These are phyloP conservation scores for Cercospora sp. DNA, from an alignment of 2,329 filamentous ascomycete species.

Conservation along the genomic window DNA sequence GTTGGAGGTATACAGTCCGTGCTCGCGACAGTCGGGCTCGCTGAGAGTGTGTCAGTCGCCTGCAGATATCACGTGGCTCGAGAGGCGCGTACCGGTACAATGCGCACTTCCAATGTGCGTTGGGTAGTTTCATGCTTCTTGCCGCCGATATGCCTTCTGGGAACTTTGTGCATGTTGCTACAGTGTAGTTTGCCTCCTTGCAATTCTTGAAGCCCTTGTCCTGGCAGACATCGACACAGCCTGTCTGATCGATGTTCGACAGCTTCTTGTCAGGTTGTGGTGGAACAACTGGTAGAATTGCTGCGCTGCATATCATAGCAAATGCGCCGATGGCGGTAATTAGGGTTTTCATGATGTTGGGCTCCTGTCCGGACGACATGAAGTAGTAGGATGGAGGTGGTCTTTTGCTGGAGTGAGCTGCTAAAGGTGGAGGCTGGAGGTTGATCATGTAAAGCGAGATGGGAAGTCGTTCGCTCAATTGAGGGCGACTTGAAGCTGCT, in stretches of 20 bases:
- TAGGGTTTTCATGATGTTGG: background rate
- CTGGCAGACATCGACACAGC: background rate
- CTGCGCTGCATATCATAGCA: background rate
- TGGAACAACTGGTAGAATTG: background rate
- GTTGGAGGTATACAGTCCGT: background rate
- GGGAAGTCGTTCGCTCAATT: too few species aligned
- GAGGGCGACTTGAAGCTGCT: too few species aligned
- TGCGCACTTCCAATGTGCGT: background rate
- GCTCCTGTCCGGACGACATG: background rate
- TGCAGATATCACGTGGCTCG: background rate
- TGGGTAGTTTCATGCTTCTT: background rate
- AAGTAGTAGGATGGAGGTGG: background rate
- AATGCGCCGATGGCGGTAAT: background rate
- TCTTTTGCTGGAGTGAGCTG: background rate
- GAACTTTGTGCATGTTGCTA: background rate
- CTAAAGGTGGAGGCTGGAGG: too few species aligned
- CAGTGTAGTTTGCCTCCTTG: background rate
- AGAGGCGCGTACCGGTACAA: background rate
- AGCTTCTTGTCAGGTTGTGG: background rate
- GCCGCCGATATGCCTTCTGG: background rate
- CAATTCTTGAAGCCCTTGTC: background rate
- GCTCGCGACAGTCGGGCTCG: background rate
- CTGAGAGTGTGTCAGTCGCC: background rate
- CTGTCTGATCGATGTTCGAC: background rate
- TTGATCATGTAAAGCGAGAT: too few species aligned